Conservation (phyloP, 768 basidiomycete species). For the Lanmaoa rubissima region DNA sequence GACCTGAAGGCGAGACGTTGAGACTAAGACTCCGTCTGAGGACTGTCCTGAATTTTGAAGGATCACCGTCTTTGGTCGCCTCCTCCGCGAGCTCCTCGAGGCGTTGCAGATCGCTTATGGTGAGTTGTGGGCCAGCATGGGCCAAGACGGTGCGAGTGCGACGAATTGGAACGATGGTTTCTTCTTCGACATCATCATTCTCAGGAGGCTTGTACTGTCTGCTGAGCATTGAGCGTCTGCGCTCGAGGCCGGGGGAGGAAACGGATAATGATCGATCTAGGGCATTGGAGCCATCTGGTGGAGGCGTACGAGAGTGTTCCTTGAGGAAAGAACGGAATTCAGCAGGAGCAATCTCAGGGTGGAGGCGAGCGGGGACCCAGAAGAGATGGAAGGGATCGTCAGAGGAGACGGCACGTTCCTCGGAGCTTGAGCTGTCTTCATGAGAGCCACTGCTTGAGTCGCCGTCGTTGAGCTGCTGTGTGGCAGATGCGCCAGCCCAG, state of each 20-base stretch:
- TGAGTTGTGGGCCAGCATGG: conserved; percentile 79
- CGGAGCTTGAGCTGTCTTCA: conserved; percentile 39
- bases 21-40: conserved; percentile 85
- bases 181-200: conserved; percentile 71
- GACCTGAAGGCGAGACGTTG: conserved; percentile 83
- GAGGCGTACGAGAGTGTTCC: conserved; percentile 74
- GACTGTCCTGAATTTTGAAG: conserved; percentile 72
- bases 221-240: conserved; percentile 92
- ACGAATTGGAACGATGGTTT: conserved; percentile 67
- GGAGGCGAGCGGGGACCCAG: conserved; percentile 96
- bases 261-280: conserved; percentile 45
- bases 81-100: conserved; percentile 93
- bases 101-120: conserved; percentile 91
- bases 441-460: conserved; percentile 44
- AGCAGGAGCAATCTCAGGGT: conserved; percentile 95
- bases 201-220: conserved; percentile 86
- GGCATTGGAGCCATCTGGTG: conserved; percentile 45
- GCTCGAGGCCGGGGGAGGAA: conserved; percentile 53
- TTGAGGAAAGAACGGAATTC: conserved; percentile 95
- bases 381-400: conserved; percentile 91
- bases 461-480: conserved; percentile 40
- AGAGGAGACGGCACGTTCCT: conserved; percentile 32
- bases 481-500: conserved; percentile 40
- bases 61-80: conserved; percentile 79
- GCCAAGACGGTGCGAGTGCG: conserved; percentile 65